Evolutionary conservation across 495 filamentous ascomycete genomes (phyloP), one percentile per base, ranked within the genome.

Genomic region (Tuber umbilicatum): DNA sequence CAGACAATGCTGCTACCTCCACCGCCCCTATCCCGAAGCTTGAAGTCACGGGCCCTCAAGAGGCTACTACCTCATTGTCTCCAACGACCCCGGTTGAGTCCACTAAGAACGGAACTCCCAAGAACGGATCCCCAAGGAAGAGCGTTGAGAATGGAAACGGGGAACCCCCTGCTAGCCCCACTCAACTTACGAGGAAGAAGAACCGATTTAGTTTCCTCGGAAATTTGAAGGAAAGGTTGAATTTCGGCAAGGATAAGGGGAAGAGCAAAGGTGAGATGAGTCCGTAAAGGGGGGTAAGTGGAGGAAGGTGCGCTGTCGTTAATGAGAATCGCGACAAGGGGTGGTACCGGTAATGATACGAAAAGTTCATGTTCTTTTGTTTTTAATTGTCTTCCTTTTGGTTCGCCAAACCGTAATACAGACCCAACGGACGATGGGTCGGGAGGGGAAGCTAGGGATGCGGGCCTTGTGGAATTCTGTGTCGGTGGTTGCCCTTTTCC

Each of bases 221-320:
- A 77, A 88, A 86, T 81, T 71, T 91, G 68, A 90, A 89, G 85
- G 85, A 86, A 71, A 90, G 86, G 84, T 79, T 90, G 41, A 73
- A 79, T 71, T 75, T 81, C 64, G 74, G 83, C 75, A 83, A 83
- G 80, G 75, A 82, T 69, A 83, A 82, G 77, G 76, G 78, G 73
- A 79, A 79, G 78, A 77, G 75, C 72, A 79, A 79, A 76, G 77
- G 77, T 79, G 77, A 79, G 77, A 79, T 74, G 75, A 79, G 75
- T 79, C 77, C 77, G 77, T 75, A 79, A 79, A 74, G 45, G 77
- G 77, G 74, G 72, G 77, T 75, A 69, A 64, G 55, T 64, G 55
- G 55, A 64, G 55, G 55, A 78, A 79, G 78, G 72, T 79, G 77
- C 76, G 76, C 72, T 72, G 77, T 45, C 77, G 69, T 79, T 78